phyloP scores from a whole-genome alignment of 805 yeast genomes.

The Monosporozyma servazzii region DNA sequence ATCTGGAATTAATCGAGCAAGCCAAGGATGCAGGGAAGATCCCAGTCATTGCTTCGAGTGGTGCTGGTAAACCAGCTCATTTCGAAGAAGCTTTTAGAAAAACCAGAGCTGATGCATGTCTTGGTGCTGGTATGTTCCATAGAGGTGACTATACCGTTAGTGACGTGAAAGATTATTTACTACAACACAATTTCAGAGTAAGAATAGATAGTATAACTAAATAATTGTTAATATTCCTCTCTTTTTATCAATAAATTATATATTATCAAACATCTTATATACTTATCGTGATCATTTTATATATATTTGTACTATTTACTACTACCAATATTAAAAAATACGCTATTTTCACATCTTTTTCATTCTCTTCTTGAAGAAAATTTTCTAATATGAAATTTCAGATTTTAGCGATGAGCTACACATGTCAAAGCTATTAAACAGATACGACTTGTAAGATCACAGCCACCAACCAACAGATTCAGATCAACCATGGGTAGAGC shows the following conservation, averaged over 20 bases:
- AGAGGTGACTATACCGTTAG: slow-evolving; percentile 84
- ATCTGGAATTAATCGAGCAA: slow-evolving; percentile 72
- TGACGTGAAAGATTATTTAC: slow-evolving; percentile 66
- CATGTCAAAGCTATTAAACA: not conserved
- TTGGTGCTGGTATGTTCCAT: slow-evolving; percentile 99
- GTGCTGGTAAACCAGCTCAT: slow-evolving; percentile 92
- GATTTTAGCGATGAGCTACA: slow-evolving; percentile 1
- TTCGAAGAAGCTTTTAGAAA: slow-evolving; percentile 77
- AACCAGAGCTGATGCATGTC: slow-evolving; percentile 88
- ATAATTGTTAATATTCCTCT: not conserved
- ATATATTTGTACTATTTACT: too few species aligned
- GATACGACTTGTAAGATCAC: not conserved
- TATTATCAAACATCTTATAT: not conserved
- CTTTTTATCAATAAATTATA: not conserved
- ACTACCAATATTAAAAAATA: not conserved
- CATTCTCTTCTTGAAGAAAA: not conserved
- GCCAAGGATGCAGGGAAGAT: slow-evolving; percentile 68
- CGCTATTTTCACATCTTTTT: not conserved
- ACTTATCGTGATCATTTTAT: too few species aligned
- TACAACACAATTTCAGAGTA: slow-evolving; percentile 56
- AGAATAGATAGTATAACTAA: slow-evolving; percentile 41
- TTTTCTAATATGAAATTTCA: not conserved
- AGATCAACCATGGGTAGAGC: slow-evolving; percentile 54
- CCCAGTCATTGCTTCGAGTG: slow-evolving; percentile 96
- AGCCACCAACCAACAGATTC: not conserved